Base-by-base conservation (phyloP, 2,329 filamentous ascomycete genomes). In the Neonectria magnoliae region DNA sequence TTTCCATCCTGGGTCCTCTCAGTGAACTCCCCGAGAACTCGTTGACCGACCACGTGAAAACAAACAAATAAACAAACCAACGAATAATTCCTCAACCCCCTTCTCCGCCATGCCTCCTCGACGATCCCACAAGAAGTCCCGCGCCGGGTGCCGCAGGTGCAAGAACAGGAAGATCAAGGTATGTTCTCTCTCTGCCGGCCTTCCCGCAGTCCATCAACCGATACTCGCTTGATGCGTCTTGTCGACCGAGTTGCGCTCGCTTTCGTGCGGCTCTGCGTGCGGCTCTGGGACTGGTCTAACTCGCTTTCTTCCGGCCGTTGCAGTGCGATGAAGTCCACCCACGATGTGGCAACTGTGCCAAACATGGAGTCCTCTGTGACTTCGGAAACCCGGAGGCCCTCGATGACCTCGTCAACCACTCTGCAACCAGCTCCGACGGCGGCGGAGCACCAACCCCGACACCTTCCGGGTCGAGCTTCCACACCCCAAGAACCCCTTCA, bases 141-240 rank as follows among this genome's bases (percentile, higher is more conserved):
- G 90, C 69, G 85, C 88, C 56, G 90, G 90, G 50, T 92, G 90
- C 72, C 83, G 85, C 66, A 81, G 87, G 63, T 92, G 90, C 78
- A 92, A 91, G 79, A 81, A 83, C 60, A 83, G 90, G 66, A 91
- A 91, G 78, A 90, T 92, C 75, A 92, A 92, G 86, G 89, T 90
- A 78, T 53, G 73, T 59, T 33, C 45, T 42, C 44, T 25, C 47
- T 50, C 25, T 59, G 41, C 60, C 61, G 55, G 50, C 27, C 22
- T 47, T 47, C 60, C 55, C 57, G 60, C 51, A 54, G 33, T 47
- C 54, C 44, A 53, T 55, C 64, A 45, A 41, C 52, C 48, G 62
- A 58, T 55, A 27, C 60, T 31, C 56, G 52, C 31, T 62, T 58
- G 52, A 42, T 62, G 45, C 48, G 44, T 61, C 29, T 55, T 29